These are phyloP conservation scores for Graphilbum ipis-grandicollis DNA, from an alignment of 2,329 filamentous ascomycete genomes.

Conservation along the genomic window DNA sequence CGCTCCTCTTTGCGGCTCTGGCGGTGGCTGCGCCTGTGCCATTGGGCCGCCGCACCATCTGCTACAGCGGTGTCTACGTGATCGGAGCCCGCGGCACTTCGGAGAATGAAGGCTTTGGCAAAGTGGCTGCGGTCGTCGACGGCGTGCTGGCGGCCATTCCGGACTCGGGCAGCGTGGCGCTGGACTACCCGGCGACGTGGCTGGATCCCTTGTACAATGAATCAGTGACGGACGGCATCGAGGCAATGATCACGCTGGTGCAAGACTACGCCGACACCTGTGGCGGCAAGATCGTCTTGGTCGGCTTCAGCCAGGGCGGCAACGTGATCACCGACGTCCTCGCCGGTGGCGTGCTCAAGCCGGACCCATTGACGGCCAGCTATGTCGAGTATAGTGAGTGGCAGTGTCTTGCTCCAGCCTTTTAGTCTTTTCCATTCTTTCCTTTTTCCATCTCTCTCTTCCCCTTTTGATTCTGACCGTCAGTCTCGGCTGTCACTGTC, in stretches of 20 bases:
- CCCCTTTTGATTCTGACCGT: background rate
- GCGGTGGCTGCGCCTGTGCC: too few relatives aligned
- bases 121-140: background rate
- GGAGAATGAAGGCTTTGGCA: conserved; percentile 2
- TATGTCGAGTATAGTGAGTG: conserved; percentile 1
- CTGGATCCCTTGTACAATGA: conserved; percentile 2
- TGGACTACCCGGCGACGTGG: conserved; percentile 2
- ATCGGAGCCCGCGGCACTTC: conserved; percentile 1
- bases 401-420: too few relatives aligned
- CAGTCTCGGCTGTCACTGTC: conserved; percentile 3
- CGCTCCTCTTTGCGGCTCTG: too few relatives aligned
- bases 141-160: conserved; percentile 1
- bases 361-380: conserved; percentile 1
- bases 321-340: conserved; percentile 4
- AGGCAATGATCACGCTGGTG: conserved; percentile 1
- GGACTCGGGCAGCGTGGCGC: conserved; percentile 2
- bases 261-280: conserved; percentile 2
- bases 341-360: conserved; percentile 4
- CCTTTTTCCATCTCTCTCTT: too few relatives aligned
- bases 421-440: too few relatives aligned
- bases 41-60: too few relatives aligned
- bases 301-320: conserved; percentile 3
- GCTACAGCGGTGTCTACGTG: conserved; percentile 4
- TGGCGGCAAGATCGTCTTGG: conserved; percentile 3
- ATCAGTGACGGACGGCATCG: conserved; percentile 3